A percentile compares a stretch with the other conserved stretches of the same genome.
These are phyloP conservation scores for Ogataea paradorogensis DNA, from an alignment of 805 yeast species.

Conservation along the genomic window DNA sequence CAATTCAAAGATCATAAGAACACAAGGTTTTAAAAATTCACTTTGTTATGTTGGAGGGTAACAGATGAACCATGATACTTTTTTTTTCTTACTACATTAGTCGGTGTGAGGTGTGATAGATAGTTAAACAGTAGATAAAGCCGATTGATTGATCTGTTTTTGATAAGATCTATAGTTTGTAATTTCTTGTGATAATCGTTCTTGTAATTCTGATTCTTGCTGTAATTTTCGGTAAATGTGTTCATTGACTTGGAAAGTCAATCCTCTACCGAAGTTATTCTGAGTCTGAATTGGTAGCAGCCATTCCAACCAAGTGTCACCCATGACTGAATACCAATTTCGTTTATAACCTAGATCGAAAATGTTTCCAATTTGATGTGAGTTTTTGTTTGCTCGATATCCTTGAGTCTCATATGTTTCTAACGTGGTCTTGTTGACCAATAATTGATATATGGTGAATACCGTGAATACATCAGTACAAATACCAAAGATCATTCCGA, in stretches of 20 bases:
- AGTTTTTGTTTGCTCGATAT: slow-evolving; percentile 39
- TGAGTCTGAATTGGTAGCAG: slow-evolving; percentile 49
- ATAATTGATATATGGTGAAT: slow-evolving; percentile 57
- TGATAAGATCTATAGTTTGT: slow-evolving; percentile 23
- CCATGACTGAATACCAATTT: slow-evolving; percentile 78
- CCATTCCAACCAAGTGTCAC: slow-evolving; percentile 65
- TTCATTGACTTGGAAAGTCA: slow-evolving; percentile 49
- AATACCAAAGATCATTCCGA: slow-evolving; percentile 50
- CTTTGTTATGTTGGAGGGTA: slow-evolving; percentile 2
- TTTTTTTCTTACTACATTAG: neutral
- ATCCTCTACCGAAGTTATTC: slow-evolving; percentile 39
- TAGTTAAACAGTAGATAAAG: slow-evolving; percentile 4
- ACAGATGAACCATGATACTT: neutral
- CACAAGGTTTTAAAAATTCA: slow-evolving; percentile 1
- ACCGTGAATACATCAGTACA: slow-evolving; percentile 56
- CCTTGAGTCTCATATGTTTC: slow-evolving; percentile 64
- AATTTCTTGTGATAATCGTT: slow-evolving; percentile 43
- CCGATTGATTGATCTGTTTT: slow-evolving; percentile 23
- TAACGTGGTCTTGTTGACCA: slow-evolving; percentile 72
- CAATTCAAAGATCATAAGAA: slow-evolving; percentile 42
- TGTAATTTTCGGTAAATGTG: slow-evolving; percentile 39
- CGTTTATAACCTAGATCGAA: slow-evolving; percentile 65
- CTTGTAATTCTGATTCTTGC: slow-evolving; percentile 43
- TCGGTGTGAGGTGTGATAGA: slow-evolving; percentile 4
- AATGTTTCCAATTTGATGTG: slow-evolving; percentile 56